A percentile compares a stretch with the other conserved stretches of the same genome.
Conservation (phyloP, 768 basidiomycete species). For the Neoboletus subvelutipes region DNA sequence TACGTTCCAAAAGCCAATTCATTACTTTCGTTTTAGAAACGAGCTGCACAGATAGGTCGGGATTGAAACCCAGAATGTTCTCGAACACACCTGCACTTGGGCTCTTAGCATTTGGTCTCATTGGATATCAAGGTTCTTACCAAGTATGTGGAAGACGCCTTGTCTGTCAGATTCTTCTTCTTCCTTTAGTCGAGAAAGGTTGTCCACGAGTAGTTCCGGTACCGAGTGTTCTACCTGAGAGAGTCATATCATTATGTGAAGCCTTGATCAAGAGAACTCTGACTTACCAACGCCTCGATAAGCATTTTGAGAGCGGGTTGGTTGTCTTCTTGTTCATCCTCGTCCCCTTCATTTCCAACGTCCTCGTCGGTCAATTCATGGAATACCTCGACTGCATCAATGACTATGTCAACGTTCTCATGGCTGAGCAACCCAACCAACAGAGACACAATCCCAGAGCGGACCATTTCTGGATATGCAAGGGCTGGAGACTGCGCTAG, state of each 20-base stretch:
- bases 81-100: slow-evolving; percentile 78
- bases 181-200: slow-evolving; percentile 86
- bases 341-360: slow-evolving; percentile 75
- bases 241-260: slow-evolving; percentile 5
- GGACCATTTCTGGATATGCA: slow-evolving; percentile 88
- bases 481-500: slow-evolving; percentile 80
- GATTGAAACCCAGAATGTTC: slow-evolving; percentile 85
- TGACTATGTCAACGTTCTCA: slow-evolving; percentile 97
- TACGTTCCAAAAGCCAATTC: slow-evolving; percentile 75
- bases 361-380: slow-evolving; percentile 98
- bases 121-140: slow-evolving; percentile 36
- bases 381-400: slow-evolving; percentile 89
- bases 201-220: slow-evolving; percentile 86
- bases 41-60: slow-evolving; percentile 66
- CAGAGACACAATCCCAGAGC: slow-evolving; percentile 64
- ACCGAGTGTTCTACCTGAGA: slow-evolving; percentile 77
- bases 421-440: slow-evolving; percentile 88
- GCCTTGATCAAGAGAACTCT: neutral
- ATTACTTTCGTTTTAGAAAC: slow-evolving; percentile 75
- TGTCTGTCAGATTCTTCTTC: slow-evolving; percentile 86
- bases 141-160: slow-evolving; percentile 92
- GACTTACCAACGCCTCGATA: slow-evolving; percentile 71
- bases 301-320: slow-evolving; percentile 73
- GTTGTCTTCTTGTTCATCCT: slow-evolving; percentile 56
- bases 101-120: neutral